Conservation (phyloP, 495 filamentous ascomycete species). For the Hypoxylon perforatum region DNA sequence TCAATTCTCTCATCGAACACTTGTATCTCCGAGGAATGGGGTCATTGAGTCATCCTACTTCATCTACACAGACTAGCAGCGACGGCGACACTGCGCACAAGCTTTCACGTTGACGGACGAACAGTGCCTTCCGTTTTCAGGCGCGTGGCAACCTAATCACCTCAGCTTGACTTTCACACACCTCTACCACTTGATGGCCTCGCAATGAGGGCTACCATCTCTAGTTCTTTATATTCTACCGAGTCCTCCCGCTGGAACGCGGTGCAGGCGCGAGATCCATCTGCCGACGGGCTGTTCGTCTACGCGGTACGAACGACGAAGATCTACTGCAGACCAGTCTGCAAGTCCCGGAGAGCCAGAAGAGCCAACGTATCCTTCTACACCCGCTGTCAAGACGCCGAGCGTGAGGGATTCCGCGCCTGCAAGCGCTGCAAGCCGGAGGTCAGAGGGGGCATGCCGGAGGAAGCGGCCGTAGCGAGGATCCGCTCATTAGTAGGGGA, state of each 20-base stretch:
- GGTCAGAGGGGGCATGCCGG: slow-evolving; percentile 44
- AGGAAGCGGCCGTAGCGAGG: slow-evolving; percentile 59
- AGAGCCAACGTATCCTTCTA: slow-evolving; percentile 71
- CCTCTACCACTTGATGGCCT: not conserved
- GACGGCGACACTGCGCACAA: not conserved
- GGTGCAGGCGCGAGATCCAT: slow-evolving; percentile 62
- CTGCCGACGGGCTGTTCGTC: slow-evolving; percentile 64
- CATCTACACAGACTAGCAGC: slow-evolving; percentile 1
- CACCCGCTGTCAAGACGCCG: slow-evolving; percentile 64
- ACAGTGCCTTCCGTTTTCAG: not conserved
- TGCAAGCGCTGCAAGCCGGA: slow-evolving; percentile 75
- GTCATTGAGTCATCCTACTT: not conserved
- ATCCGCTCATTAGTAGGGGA: slow-evolving; percentile 52
- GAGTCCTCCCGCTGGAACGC: slow-evolving; percentile 62
- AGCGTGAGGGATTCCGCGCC: slow-evolving; percentile 66
- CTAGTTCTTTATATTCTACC: slow-evolving; percentile 16
- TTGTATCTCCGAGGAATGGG: not conserved
- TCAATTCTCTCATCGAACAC: not conserved
- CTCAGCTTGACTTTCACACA: not conserved
- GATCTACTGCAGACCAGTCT: slow-evolving; percentile 73
- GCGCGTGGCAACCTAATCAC: not conserved
- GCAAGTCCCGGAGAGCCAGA: slow-evolving; percentile 68
- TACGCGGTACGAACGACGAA: slow-evolving; percentile 71
- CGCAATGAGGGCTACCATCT: slow-evolving; percentile 1
- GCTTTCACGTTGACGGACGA: not conserved